Evolutionary conservation across 306 rosid genomes (phyloP).

Genomic region (Trifolium dubium): DNA sequence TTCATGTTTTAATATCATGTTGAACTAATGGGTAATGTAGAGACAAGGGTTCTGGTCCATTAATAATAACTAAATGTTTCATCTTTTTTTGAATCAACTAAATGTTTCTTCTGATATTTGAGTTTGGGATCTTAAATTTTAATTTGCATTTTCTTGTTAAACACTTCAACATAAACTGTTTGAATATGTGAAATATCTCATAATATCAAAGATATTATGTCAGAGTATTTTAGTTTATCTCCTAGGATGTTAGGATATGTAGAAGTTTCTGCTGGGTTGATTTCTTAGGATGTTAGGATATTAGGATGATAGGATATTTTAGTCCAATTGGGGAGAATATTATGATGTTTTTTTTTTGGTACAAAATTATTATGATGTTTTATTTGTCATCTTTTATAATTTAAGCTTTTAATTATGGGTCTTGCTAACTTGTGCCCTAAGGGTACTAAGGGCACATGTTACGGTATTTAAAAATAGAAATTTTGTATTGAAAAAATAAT

Average conservation of each 20-base stretch:
- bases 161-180: slow-evolving; percentile 18
- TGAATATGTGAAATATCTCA: neutral
- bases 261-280: no score
- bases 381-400: neutral
- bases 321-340: neutral
- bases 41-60: slow-evolving; percentile 12
- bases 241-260: no score
- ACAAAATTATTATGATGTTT: neutral
- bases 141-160: slow-evolving; percentile 19
- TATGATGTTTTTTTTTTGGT: neutral
- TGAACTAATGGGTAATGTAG: neutral
- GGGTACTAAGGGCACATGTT: no score
- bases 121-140: neutral
- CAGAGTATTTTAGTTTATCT: no score
- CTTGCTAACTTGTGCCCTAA: no score
- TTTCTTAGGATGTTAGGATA: no score
- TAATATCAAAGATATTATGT: neutral
- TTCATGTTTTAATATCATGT: slow-evolving; percentile 14
- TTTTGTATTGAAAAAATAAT: no score
- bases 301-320: no score
- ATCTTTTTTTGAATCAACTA: neutral
- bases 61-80: neutral
- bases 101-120: slow-evolving; percentile 18
- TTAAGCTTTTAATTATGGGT: neutral
- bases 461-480: no score